Evolutionary conservation across 768 basidiomycete species (phyloP).

Genomic region (Tricholoma matsutake): DNA sequence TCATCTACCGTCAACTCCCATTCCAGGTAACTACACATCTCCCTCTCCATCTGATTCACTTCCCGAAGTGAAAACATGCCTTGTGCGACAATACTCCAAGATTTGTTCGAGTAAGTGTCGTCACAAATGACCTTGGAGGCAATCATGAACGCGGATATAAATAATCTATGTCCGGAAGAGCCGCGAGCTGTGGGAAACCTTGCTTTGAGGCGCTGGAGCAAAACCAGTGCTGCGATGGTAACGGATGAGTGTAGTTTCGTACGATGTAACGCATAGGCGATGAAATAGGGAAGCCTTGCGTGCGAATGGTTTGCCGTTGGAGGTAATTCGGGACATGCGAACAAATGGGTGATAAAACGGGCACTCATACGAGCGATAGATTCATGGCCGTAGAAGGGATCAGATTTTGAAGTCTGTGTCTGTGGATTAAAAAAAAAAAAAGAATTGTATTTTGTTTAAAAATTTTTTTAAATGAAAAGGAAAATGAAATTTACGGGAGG

Average conservation of each 20-base stretch:
- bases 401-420: conserved; percentile 29
- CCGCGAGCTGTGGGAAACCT: conserved; percentile 91
- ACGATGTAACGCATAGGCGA: conserved; percentile 85
- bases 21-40: conserved; percentile 90
- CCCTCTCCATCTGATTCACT: conserved; percentile 96
- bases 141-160: conserved; percentile 93
- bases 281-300: conserved; percentile 70
- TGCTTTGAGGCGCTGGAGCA: conserved; percentile 82
- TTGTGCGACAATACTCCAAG: conserved; percentile 88
- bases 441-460: no score
- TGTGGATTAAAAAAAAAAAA: no score
- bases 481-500: conserved; percentile 15
- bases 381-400: conserved; percentile 79
- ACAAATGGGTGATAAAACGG: conserved; percentile 81
- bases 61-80: conserved; percentile 82
- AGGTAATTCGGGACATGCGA: conserved; percentile 82
- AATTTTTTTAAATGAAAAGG: no score
- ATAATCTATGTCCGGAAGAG: conserved; percentile 85
- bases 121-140: conserved; percentile 91
- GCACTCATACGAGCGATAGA: conserved; percentile 63
- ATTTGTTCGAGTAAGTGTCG: conserved; percentile 92
- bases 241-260: conserved; percentile 71
- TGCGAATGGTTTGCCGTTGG: conserved; percentile 54
- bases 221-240: conserved; percentile 61
- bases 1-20: conserved; percentile 85